Base-by-base conservation (phyloP, 371 early-diverging fungal genomes). In the Apophysomyces trapeziformis region DNA sequence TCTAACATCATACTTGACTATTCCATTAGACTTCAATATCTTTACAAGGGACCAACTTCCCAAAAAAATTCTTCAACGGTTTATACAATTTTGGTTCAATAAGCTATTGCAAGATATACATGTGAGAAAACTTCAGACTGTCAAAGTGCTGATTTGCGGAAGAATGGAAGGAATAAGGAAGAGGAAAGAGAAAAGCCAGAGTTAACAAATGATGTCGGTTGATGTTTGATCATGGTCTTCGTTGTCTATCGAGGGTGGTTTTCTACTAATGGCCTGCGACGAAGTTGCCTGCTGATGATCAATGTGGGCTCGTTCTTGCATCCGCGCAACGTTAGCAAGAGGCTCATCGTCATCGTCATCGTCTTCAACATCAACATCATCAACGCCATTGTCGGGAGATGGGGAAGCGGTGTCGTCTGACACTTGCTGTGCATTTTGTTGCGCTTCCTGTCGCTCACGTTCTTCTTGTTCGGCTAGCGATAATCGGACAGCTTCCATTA, bases 401-500 rank as follows among this genome's bases (percentile, higher is more conserved):
- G 8, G 1, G 16, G 8, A 18, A n/a, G 13, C 46, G 16, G 46
- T 13, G 16, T 45, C 46, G 5, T 18, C 46, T 13, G n/a, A 18
- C 8, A 5, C 13, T 6, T 18, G 12, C 2, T 45, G 46, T 13
- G 46, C 46, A 18, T 45, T 18, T 45, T n/a, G 16, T 18, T 45
- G 46, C 8, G 46, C 46, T 45, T 45, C n/a, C 46, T 45, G 46
- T 13, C 46, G 13, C 18, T 76, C 65, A 7, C 71, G 67, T 38
- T 85, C 85, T 57, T 89, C 86, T 68, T 85, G 82, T 67, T 89
- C 92, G 64, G 84, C 79, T 63, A 93, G 75, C 58, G 91, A 90
- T 60, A 83, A 77, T 26, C 95, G 77, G 57, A 96, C 92, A 0
- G 96, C 97, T 74, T 96, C 95, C 88, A 93, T 90, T 0, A 96